These are phyloP conservation scores for Dipteronia sinensis DNA, from an alignment of 345 rosid genomes.

Conservation along the genomic window DNA sequence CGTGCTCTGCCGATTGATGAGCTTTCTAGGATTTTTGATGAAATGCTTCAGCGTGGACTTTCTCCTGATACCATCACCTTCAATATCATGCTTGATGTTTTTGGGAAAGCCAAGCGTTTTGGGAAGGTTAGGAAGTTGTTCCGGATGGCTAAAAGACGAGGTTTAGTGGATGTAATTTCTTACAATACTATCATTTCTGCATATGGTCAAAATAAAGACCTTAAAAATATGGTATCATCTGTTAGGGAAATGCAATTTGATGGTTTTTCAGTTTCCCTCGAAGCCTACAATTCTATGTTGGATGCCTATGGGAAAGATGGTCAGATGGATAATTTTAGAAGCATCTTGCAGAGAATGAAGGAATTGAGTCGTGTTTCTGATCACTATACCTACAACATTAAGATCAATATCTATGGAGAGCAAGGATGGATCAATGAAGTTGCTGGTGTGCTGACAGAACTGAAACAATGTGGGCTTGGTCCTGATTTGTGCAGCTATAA, in stretches of 20 bases:
- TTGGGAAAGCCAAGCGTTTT: conserved; percentile 83
- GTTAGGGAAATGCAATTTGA: conserved; percentile 73
- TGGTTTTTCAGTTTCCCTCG: conserved; percentile 86
- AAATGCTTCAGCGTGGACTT: conserved; percentile 70
- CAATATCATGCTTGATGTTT: conserved; percentile 78
- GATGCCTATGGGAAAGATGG: conserved; percentile 86
- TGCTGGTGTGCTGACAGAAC: conserved; percentile 50
- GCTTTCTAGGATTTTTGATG: conserved; percentile 70
- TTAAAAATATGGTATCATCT: conserved; percentile 62
- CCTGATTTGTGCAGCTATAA: conserved; percentile 91
- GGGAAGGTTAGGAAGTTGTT: conserved; percentile 63
- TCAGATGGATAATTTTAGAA: conserved; percentile 73
- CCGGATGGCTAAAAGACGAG: conserved; percentile 61
- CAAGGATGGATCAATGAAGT: conserved; percentile 85
- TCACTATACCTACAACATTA: conserved; percentile 76
- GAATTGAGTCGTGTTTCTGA: conserved; percentile 52
- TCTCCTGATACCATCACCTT: conserved; percentile 66
- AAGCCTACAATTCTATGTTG: conserved; percentile 85
- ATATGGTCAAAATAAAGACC: conserved; percentile 65
- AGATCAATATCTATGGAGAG: conserved; percentile 89
- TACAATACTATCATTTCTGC: conserved; percentile 85
- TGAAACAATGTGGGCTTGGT: conserved; percentile 61
- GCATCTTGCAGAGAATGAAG: conserved; percentile 71
- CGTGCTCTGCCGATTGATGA: conserved; percentile 78
- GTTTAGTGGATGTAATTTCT: conserved; percentile 74